Percentiles rank a stretch among this genome's conserved stretches.
Evolutionary conservation across 2,329 filamentous ascomycete species (phyloP).

Genomic region (Peltaster fructicola): DNA sequence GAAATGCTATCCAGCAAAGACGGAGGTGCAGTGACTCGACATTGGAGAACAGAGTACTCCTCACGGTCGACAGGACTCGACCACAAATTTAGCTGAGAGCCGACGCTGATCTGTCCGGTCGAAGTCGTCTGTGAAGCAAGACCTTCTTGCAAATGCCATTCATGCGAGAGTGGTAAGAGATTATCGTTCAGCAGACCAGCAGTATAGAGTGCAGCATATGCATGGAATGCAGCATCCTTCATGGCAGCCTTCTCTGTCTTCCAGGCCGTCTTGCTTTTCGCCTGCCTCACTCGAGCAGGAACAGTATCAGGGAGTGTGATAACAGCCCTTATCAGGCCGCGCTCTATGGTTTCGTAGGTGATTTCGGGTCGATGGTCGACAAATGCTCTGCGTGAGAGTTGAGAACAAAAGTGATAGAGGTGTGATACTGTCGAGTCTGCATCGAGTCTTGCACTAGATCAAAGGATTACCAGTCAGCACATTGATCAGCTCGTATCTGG

Average conservation of each 20-base stretch:
- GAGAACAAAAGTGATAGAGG: conserved; percentile 59
- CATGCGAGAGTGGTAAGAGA: conserved; percentile 41
- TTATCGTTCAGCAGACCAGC: conserved; percentile 58
- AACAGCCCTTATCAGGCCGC: conserved; percentile 32
- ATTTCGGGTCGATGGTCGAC: conserved; percentile 51
- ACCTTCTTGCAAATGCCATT: conserved; percentile 1
- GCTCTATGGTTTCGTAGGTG: conserved; percentile 10
- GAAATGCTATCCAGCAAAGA: no score
- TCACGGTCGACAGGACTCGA: no score
- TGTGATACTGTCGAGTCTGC: conserved; percentile 54
- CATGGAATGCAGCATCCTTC: conserved; percentile 66
- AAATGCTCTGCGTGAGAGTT: conserved; percentile 38
- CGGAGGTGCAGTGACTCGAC: no score
- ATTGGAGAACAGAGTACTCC: no score
- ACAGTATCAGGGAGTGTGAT: conserved; percentile 55
- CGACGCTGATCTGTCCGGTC: no score
- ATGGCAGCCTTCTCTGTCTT: conserved; percentile 50
- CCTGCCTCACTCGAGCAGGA: conserved; percentile 38
- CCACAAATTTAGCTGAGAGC: no score
- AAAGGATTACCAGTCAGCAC: no score
- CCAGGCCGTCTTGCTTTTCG: conserved; percentile 40
- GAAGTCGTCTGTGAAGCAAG: no score
- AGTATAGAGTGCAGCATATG: conserved; percentile 50
- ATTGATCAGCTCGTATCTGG: no score
- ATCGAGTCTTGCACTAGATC: conserved; percentile 47